phyloP scores from a whole-genome alignment of 1,139 yeast genomes.

The Casaregolazyma suthepensis region DNA sequence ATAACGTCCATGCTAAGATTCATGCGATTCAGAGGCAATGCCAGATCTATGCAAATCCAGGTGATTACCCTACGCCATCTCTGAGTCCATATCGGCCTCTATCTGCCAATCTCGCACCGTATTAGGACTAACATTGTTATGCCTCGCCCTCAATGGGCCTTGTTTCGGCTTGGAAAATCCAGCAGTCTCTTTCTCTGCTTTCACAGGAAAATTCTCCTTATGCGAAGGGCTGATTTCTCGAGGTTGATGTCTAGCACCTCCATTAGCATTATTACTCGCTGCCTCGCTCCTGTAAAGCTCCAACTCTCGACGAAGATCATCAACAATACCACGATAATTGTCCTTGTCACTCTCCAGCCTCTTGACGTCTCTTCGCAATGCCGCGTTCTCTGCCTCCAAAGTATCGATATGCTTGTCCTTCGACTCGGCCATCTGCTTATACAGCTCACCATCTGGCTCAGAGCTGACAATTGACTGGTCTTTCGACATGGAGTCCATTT shows the following conservation, averaged over 20 bases:
- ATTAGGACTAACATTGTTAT: background rate
- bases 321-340: background rate
- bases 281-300: background rate
- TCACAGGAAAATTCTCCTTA: background rate
- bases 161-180: background rate
- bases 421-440: background rate
- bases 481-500: constrained; percentile 5
- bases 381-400: constrained; percentile 3
- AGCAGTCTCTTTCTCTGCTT: background rate
- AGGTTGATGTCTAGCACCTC: background rate
- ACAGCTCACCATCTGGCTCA: constrained; percentile 1
- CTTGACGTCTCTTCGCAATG: constrained; percentile 1
- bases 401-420: background rate
- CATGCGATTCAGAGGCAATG: background rate
- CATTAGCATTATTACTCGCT: no score
- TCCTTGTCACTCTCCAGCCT: constrained; percentile 1
- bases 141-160: background rate
- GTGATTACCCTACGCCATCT: no score
- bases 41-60: background rate
- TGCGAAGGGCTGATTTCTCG: background rate
- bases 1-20: background rate
- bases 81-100: constrained; percentile 6
- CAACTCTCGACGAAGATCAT: background rate
- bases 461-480: constrained; percentile 1
- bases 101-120: constrained; percentile 2